Evolutionary conservation across 805 yeast genomes (phyloP), one percentile per base, ranked within the genome.

Genomic region (Starmerella etchellsii): DNA sequence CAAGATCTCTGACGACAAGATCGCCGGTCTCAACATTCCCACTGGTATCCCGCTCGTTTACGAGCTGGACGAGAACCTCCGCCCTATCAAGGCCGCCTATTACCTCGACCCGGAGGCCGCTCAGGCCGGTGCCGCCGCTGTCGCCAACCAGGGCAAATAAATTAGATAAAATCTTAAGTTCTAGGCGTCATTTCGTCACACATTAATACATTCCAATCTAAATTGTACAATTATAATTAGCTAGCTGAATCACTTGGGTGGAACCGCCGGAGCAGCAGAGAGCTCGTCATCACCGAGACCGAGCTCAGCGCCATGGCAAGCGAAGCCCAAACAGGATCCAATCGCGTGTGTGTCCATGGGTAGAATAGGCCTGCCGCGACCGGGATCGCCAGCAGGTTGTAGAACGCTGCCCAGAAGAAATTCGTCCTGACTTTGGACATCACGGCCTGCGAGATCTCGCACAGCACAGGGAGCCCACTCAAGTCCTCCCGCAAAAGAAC

Each of bases 101-200:
- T 87, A 87, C 78, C 79, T 87, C 68, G 97, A 87, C 70, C 97
- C 97, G 59, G 96, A 84, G 71, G 97, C 96, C 60, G 97, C 97
- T 60, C 95, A 87, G 52, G 95, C 95, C 42, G 97, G 97, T 74
- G 97, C 96, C 53, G 96, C 96, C 61, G 95, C 95, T 47, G 97
- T 87, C 57, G 97, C 96, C 58, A 83, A 83, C 58, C 97, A 87
- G 72, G 97, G 97, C 47, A 53, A 53, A 25, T 31, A 43, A 43
- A 26, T 22, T 23, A 23, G 25, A 23, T 8, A 23, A 23, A 23
- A 23, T 23, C 25, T 7, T 23, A 23, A n/a, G n/a, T n/a, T 24
- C 26, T 24, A 8, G 11, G 26, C 26, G 8, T 24, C 26, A 11
- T 24, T 9, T 8, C 8, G 11, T 24, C 26, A 11, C 11, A 24